A percentile compares a stretch with the other conserved stretches of the same genome.
phyloP scores from a whole-genome alignment of 208 protist species.

The Crithidia bombi region DNA sequence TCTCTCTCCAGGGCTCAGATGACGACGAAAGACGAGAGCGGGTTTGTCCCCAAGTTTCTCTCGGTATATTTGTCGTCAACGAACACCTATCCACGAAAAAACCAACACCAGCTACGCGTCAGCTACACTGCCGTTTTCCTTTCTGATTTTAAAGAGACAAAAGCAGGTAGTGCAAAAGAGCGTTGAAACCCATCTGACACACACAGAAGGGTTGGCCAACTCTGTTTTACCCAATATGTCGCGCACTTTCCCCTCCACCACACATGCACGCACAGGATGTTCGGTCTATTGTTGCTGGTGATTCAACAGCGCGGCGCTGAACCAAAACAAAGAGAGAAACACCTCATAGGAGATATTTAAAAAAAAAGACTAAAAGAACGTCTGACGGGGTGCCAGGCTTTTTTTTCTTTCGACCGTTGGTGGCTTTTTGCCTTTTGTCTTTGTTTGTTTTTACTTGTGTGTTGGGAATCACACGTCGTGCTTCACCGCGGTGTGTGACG shows the following conservation, averaged over 20 bases:
- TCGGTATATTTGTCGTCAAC: not conserved
- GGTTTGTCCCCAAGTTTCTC: slow-evolving; percentile 33
- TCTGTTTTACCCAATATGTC: too few species aligned
- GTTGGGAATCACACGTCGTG: not conserved
- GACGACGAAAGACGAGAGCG: slow-evolving; percentile 4
- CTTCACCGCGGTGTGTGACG: too few species aligned
- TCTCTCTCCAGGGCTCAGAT: not conserved
- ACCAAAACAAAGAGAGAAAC: too few species aligned
- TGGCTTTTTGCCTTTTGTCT: not conserved
- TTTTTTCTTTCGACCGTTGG: not conserved
- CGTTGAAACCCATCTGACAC: too few species aligned
- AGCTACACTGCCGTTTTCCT: not conserved
- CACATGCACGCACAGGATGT: too few species aligned
- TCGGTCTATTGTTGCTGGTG: too few species aligned
- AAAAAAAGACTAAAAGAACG: not conserved
- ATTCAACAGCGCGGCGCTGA: not conserved
- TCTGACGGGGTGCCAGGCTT: not conserved
- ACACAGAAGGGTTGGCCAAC: too few species aligned
- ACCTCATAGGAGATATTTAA: not conserved
- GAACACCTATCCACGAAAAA: not conserved
- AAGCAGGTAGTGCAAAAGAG: too few species aligned
- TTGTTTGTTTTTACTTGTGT: not conserved
- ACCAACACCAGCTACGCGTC: not conserved
- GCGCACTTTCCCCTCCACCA: too few species aligned
- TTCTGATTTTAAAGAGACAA: too few species aligned